Conservation (phyloP, 2,329 filamentous ascomycete genomes). For the Ramularia collo-cygni region DNA sequence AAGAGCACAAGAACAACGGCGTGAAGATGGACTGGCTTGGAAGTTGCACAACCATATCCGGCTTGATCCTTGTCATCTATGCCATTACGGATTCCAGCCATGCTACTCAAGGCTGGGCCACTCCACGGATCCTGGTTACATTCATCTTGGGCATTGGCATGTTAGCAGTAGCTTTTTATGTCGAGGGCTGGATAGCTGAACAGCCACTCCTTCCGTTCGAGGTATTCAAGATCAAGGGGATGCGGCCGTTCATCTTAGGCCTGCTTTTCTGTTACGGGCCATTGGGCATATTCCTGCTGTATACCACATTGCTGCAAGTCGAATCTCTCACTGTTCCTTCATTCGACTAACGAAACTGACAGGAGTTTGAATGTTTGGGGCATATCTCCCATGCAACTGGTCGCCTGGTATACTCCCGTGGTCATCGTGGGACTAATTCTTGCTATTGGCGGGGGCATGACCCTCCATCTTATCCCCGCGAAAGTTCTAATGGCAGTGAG, state of each 20-base stretch:
- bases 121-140: conserved; percentile 62
- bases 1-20: conserved; percentile 30
- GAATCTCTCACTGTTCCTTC: not conserved
- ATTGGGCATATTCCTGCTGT: conserved; percentile 62
- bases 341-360: no score
- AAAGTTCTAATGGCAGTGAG: conserved; percentile 57
- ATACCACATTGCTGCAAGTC: conserved; percentile 60
- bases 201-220: conserved; percentile 64
- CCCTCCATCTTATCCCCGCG: conserved; percentile 61
- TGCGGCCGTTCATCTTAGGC: conserved; percentile 55
- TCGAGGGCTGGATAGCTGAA: conserved; percentile 63
- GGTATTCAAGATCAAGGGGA: conserved; percentile 62
- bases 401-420: conserved; percentile 63
- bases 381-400: conserved; percentile 57
- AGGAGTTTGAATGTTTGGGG: no score
- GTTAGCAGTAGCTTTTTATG: conserved; percentile 56
- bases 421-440: conserved; percentile 62
- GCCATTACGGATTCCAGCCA: conserved; percentile 68
- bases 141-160: conserved; percentile 57
- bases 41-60: conserved; percentile 53
- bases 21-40: conserved; percentile 66
- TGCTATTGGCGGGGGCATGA: conserved; percentile 54
- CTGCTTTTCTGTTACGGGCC: conserved; percentile 63
- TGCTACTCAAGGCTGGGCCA: conserved; percentile 63
- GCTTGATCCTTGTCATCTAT: conserved; percentile 63